A percentile compares a stretch with the other conserved stretches of the same genome.
Conservation (phyloP, 1,139 yeast species). For the Lodderomyces beijingensis region DNA sequence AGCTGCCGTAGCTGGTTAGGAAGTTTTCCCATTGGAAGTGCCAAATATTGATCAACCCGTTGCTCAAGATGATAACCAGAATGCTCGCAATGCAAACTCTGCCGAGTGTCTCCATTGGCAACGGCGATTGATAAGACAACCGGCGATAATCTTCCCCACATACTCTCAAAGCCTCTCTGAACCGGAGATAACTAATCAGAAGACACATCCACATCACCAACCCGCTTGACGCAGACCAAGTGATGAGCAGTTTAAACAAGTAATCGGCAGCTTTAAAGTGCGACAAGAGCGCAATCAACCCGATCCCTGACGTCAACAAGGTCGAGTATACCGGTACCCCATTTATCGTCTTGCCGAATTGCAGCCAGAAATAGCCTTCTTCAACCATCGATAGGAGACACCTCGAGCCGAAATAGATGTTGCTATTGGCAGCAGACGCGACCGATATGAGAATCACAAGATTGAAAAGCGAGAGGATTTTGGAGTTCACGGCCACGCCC, state of each 20-base stretch:
- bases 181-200: slow-evolving; percentile 14
- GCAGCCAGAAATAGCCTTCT: slow-evolving; percentile 9
- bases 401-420: slow-evolving; percentile 24
- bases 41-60: slow-evolving; percentile 14
- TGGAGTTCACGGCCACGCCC: slow-evolving; percentile 7
- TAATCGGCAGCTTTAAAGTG: slow-evolving; percentile 13
- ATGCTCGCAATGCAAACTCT: slow-evolving; percentile 13
- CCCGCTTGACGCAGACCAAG: slow-evolving; percentile 22
- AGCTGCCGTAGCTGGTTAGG: slow-evolving; percentile 14
- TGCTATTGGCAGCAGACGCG: slow-evolving; percentile 26
- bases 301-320: slow-evolving; percentile 17
- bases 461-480: slow-evolving; percentile 14
- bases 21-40: slow-evolving; percentile 13
- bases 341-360: slow-evolving; percentile 6
- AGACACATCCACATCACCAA: slow-evolving; percentile 22
- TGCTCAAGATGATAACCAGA: slow-evolving; percentile 11
- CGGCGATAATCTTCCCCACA: slow-evolving; percentile 6
- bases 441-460: slow-evolving; percentile 20
- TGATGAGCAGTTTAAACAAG: slow-evolving; percentile 17
- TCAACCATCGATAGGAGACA: slow-evolving; percentile 19
- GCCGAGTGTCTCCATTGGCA: slow-evolving; percentile 7
- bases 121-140: slow-evolving; percentile 6
- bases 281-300: slow-evolving; percentile 15
- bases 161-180: slow-evolving; percentile 9
- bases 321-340: slow-evolving; percentile 21